Base-by-base conservation (phyloP, 768 basidiomycete genomes). In the Suillus discolor region DNA sequence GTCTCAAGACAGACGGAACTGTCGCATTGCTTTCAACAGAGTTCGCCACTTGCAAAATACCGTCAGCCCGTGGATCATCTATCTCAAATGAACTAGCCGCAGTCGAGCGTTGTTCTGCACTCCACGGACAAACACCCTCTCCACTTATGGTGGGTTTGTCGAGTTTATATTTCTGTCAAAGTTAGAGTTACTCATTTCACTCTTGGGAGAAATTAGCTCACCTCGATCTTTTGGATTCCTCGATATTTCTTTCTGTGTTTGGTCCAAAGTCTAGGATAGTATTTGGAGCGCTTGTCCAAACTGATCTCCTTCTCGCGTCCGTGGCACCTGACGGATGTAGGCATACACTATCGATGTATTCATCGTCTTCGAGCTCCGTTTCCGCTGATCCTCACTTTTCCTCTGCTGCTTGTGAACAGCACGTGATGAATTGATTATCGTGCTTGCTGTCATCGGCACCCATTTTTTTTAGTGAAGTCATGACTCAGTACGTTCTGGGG, bases 211-310 rank as follows among this genome's bases (percentile, higher is more conserved):
- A 36, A 20, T 20, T 25, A 13, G 66, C 77, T 70, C 23, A 75
- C 75, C 72, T 77, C 69, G 2, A 74, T 62, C 49, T 65, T 68
- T 57, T 65, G 66, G 60, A 76, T 68, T 25, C 57, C 28, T 25
- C 63, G 73, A 51, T 77, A 79, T 65, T 76, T 78, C 2, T 63
- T 39, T 53, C 62, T 72, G 65, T 79, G 78, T 64, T 79, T 79
- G 57, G 57, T 41, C 78, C 78, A 79, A 9, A 79, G 42, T 20
- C 78, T 78, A 25, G 78, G 77, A 59, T 77, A 79, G 68, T 79
- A 79, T 31, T 65, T 62, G 3, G 70, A 75, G 49, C 78, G 63
- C 62, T 75, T 77, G 55, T 79, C 78, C 18, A 79, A 70, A 38
- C 75, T 75, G 60, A 79, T 79, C 20, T 63, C 67, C 64, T 63